Evolutionary conservation across 192 early-diverging fungal species (phyloP).

Genomic region (Geranomyces michiganensis): DNA sequence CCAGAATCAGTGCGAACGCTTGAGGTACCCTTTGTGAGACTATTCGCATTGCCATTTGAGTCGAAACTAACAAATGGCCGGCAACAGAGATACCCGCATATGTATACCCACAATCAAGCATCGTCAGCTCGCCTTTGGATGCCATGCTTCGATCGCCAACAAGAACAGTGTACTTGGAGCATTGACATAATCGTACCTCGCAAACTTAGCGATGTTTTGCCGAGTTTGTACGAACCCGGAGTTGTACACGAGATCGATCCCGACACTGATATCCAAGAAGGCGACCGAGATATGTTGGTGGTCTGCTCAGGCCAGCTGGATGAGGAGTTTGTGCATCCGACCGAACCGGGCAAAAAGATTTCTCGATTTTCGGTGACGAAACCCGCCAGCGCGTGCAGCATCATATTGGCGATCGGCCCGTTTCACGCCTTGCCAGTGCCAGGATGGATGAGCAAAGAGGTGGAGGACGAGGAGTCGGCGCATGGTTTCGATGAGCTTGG

Average conservation of each 20-base stretch:
- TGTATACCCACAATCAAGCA: constrained; percentile 46
- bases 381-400: constrained; percentile 36
- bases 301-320: constrained; percentile 47
- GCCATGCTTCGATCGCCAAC: constrained; percentile 47
- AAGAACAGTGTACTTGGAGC: constrained; percentile 46
- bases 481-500: constrained; percentile 15
- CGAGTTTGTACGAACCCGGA: not conserved
- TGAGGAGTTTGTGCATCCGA: constrained; percentile 29
- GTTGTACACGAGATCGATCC: constrained; percentile 9
- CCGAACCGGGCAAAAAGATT: constrained; percentile 34
- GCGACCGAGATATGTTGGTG: constrained; percentile 40
- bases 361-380: constrained; percentile 32
- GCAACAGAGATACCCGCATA: constrained; percentile 43
- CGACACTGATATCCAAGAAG: not conserved
- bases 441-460: constrained; percentile 26
- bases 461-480: constrained; percentile 9
- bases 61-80: not conserved
- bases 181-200: constrained; percentile 39
- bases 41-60: not conserved
- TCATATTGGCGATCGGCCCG: constrained; percentile 49
- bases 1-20: constrained; percentile 30
- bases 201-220: constrained; percentile 18
- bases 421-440: constrained; percentile 34
- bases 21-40: constrained; percentile 20
- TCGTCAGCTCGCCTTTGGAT: constrained; percentile 49